These are phyloP conservation scores for Paramarasmius palmivorus DNA, from an alignment of 1,284 basidiomycete species.

Conservation along the genomic window DNA sequence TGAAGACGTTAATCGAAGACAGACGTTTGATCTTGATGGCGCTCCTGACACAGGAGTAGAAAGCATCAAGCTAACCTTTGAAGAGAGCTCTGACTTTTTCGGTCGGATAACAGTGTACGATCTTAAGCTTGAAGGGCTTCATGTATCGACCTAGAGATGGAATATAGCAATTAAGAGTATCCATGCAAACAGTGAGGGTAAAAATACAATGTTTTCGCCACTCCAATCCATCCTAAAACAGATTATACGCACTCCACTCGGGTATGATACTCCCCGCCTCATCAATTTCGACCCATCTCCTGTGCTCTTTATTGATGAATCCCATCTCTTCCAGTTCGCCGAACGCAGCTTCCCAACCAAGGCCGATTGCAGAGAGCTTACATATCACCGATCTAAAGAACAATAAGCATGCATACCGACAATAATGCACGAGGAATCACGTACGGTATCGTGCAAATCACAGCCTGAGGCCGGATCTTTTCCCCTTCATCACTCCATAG, in stretches of 20 bases:
- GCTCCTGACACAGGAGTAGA: slow-evolving; percentile 32
- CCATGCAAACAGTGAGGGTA: not conserved
- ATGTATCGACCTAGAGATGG: not conserved
- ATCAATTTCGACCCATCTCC: slow-evolving; percentile 65
- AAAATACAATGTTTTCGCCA: not conserved
- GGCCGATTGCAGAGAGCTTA: slow-evolving; percentile 54
- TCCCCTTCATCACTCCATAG: slow-evolving; percentile 43
- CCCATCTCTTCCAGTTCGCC: slow-evolving; percentile 50
- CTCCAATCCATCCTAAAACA: slow-evolving; percentile 23
- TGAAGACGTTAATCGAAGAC: slow-evolving; percentile 73
- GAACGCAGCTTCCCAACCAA: slow-evolving; percentile 67
- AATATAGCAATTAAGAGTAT: not conserved
- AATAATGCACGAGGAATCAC: slow-evolving; percentile 21
- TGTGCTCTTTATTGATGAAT: slow-evolving; percentile 28
- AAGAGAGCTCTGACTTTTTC: slow-evolving; percentile 79
- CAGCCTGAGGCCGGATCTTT: slow-evolving; percentile 43
- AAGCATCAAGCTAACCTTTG: slow-evolving; percentile 66
- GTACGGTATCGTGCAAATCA: slow-evolving; percentile 60
- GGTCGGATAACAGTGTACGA: slow-evolving; percentile 75
- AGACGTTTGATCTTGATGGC: slow-evolving; percentile 55
- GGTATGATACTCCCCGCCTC: slow-evolving; percentile 51
- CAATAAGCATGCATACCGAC: slow-evolving; percentile 5
- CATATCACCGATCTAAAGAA: slow-evolving; percentile 59
- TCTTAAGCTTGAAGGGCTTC: slow-evolving; percentile 53
- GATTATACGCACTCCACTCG: slow-evolving; percentile 55